Evolutionary conservation across 116 monocot species (phyloP).

Genomic region (Dioscorea cayenensis): DNA sequence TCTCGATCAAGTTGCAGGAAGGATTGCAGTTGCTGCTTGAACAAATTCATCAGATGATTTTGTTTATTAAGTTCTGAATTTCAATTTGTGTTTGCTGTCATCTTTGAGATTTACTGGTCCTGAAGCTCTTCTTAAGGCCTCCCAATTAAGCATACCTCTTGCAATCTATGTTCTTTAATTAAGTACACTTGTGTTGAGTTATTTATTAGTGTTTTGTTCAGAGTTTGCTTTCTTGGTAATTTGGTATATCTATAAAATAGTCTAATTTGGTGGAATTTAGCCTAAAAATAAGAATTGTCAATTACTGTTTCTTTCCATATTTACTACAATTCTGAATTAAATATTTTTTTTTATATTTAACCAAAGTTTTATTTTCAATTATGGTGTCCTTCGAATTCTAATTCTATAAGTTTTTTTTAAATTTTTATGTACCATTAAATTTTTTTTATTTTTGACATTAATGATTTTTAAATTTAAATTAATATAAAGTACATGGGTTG

Average conservation of each 20-base stretch:
- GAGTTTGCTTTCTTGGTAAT: background rate
- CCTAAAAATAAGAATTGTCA: background rate
- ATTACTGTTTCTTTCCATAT: too few relatives aligned
- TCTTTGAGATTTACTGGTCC: too few relatives aligned
- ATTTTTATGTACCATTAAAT: too few relatives aligned
- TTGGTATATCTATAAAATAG: background rate
- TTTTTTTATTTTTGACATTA: too few relatives aligned
- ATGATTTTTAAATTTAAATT: too few relatives aligned
- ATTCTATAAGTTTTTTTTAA: too few relatives aligned
- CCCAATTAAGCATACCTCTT: background rate
- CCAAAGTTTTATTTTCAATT: too few relatives aligned
- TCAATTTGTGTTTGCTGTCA: background rate
- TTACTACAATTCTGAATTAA: too few relatives aligned
- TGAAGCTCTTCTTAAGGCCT: too few relatives aligned
- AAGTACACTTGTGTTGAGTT: background rate
- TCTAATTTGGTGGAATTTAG: background rate
- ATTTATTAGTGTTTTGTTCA: background rate
- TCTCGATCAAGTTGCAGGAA: slow-evolving; percentile 51
- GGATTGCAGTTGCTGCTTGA: slow-evolving; percentile 15
- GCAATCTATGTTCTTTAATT: background rate
- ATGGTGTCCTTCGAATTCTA: too few relatives aligned
- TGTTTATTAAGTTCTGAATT: background rate
- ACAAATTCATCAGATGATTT: background rate
- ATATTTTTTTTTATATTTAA: too few relatives aligned
- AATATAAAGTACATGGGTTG: too few relatives aligned